Conservation (phyloP, 225 moss, liverwort and hornwort genomes). For the Anthoceros angustus region DNA sequence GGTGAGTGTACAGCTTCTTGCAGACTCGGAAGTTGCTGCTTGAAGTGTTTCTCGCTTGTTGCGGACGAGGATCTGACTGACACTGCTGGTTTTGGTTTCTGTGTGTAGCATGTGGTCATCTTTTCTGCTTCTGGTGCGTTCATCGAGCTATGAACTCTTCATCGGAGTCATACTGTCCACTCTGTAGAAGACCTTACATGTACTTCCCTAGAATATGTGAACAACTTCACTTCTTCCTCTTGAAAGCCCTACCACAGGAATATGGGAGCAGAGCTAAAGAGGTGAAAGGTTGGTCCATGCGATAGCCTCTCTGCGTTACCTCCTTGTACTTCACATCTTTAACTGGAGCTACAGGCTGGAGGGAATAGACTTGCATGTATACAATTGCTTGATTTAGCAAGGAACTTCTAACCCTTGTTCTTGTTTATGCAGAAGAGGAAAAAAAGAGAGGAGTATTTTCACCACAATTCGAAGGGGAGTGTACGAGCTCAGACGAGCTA, state of each 20-base stretch:
- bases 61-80: not conserved
- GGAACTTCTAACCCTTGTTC: too few species aligned
- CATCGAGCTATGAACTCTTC: slow-evolving; percentile 45
- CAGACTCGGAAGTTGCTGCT: slow-evolving; percentile 3
- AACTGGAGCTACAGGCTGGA: too few species aligned
- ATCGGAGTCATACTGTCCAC: slow-evolving; percentile 65
- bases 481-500: not conserved
- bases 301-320: not conserved
- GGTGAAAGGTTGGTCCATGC: slow-evolving; percentile 22
- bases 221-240: slow-evolving; percentile 69
- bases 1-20: slow-evolving; percentile 13
- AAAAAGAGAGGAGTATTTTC: slow-evolving; percentile 20
- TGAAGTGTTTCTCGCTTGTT: not conserved
- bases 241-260: slow-evolving; percentile 50
- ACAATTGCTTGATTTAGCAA: too few species aligned
- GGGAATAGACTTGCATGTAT: too few species aligned
- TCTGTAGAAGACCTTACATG: slow-evolving; percentile 80
- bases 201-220: slow-evolving; percentile 89
- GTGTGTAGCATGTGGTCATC: slow-evolving; percentile 63
- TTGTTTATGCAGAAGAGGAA: slow-evolving; percentile 15
- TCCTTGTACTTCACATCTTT: too few species aligned
- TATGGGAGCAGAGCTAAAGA: slow-evolving; percentile 50
- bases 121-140: slow-evolving; percentile 94
- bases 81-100: not conserved
- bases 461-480: slow-evolving; percentile 33